Conservation (phyloP, 139 green algal genomes). For the Chlorella sp. region DNA sequence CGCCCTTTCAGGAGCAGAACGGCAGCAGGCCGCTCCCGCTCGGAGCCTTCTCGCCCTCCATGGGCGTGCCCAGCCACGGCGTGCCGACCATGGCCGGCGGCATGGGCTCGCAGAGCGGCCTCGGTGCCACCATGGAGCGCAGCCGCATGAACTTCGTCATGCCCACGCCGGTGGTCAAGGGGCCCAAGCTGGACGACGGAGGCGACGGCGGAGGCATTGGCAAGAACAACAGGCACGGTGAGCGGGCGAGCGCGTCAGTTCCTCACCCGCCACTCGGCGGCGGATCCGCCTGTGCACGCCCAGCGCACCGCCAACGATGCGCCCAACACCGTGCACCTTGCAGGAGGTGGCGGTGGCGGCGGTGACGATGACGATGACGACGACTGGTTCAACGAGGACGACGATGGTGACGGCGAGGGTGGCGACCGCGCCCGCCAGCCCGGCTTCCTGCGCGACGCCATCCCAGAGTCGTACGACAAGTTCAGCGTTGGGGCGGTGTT, state of each 20-base stretch:
- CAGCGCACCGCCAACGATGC: too few species aligned
- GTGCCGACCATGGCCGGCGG: constrained; percentile 23
- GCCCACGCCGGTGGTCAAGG: constrained; percentile 32
- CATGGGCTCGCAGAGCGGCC: constrained; percentile 25
- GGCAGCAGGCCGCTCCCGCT: too few species aligned
- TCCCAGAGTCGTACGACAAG: constrained; percentile 86
- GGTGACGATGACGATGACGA: constrained; percentile 64
- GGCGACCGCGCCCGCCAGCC: constrained; percentile 21
- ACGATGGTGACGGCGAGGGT: constrained; percentile 67
- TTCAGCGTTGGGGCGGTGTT: constrained; percentile 80
- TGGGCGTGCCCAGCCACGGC: constrained; percentile 26
- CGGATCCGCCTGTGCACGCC: too few species aligned
- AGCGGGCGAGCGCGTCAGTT: background rate
- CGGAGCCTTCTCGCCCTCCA: background rate
- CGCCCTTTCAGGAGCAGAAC: too few species aligned
- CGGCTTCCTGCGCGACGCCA: constrained; percentile 66
- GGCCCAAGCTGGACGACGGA: constrained; percentile 68
- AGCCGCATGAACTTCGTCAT: constrained; percentile 46
- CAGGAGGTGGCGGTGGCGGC: constrained; percentile 47
- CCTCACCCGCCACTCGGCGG: too few species aligned
- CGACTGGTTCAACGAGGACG: constrained; percentile 54
- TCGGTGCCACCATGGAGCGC: constrained; percentile 39
- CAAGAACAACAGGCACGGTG: constrained; percentile 85
- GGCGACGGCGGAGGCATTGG: constrained; percentile 77
- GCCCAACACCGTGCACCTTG: background rate